Evolutionary conservation across 225 moss, liverwort and hornwort genomes (phyloP).

Genomic region (Pleurozium schreberi): DNA sequence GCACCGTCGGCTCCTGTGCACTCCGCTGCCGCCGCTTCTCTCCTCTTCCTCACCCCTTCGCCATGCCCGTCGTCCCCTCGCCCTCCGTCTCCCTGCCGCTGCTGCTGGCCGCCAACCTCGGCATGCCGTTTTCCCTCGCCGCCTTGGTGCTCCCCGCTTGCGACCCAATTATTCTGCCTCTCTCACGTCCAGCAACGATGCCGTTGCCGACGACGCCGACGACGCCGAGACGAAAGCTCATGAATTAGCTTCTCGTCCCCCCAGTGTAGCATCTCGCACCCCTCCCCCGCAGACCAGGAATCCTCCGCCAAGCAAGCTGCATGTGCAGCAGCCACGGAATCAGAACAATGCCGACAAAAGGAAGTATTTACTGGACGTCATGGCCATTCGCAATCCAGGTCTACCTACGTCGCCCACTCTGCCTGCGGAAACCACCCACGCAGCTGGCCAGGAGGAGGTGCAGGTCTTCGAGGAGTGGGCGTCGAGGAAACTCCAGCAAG

Average conservation of each 20-base stretch:
- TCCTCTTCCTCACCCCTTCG: neutral
- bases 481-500: slow-evolving; percentile 22
- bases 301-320: neutral
- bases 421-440: neutral
- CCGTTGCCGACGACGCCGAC: neutral
- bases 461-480: slow-evolving; percentile 59
- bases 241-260: neutral
- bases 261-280: neutral
- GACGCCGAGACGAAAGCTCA: neutral
- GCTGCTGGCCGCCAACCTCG: no score
- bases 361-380: slow-evolving; percentile 12
- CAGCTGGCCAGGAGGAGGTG: neutral
- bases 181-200: neutral
- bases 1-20: neutral
- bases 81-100: neutral
- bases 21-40: neutral
- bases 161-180: neutral
- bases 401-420: neutral
- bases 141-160: neutral
- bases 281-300: neutral
- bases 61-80: neutral
- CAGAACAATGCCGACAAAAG: neutral
- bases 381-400: slow-evolving; percentile 8
- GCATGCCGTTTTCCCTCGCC: neutral
- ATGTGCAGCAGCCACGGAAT: neutral